These are phyloP conservation scores for Leucocoprinus gongylophorus DNA, from an alignment of 1,284 basidiomycete genomes.

Conservation along the genomic window DNA sequence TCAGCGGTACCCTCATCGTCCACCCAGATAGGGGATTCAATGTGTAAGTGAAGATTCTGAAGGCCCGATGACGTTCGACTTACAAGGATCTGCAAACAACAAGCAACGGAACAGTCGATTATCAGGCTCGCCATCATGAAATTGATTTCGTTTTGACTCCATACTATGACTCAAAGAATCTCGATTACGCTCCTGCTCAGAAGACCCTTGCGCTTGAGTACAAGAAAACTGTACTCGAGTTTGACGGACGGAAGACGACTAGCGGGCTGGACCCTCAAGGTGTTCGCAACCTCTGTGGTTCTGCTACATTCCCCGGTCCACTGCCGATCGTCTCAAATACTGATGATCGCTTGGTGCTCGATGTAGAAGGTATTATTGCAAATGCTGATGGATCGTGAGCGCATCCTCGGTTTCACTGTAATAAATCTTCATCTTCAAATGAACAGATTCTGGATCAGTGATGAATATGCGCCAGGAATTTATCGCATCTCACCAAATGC, in stretches of 20 bases:
- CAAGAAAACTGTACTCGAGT: slow-evolving; percentile 45
- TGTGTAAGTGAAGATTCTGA: slow-evolving; percentile 26
- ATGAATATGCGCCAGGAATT: slow-evolving; percentile 67
- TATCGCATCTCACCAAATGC: slow-evolving; percentile 42
- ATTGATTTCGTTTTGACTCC: slow-evolving; percentile 55
- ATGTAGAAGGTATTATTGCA: slow-evolving; percentile 55
- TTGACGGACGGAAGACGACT: slow-evolving; percentile 44
- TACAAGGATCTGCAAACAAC: not conserved
- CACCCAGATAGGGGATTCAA: slow-evolving; percentile 52
- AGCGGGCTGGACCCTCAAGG: slow-evolving; percentile 54
- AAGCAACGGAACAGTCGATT: slow-evolving; percentile 50
- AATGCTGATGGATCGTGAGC: slow-evolving; percentile 52
- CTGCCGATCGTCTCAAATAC: slow-evolving; percentile 42
- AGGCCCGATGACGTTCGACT: not conserved
- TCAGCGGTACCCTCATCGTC: slow-evolving; percentile 39
- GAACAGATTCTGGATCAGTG: slow-evolving; percentile 51
- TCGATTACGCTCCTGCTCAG: slow-evolving; percentile 45
- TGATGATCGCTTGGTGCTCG: slow-evolving; percentile 46
- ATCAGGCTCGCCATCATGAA: slow-evolving; percentile 49
- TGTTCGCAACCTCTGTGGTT: slow-evolving; percentile 35
- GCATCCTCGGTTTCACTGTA: not conserved
- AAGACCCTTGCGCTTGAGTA: slow-evolving; percentile 51
- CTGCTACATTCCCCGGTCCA: slow-evolving; percentile 31
- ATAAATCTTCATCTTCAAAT: not conserved
- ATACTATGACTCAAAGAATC: slow-evolving; percentile 41